phyloP scores from a whole-genome alignment of 495 filamentous ascomycete species.

The Trichocladium uniseriatum region DNA sequence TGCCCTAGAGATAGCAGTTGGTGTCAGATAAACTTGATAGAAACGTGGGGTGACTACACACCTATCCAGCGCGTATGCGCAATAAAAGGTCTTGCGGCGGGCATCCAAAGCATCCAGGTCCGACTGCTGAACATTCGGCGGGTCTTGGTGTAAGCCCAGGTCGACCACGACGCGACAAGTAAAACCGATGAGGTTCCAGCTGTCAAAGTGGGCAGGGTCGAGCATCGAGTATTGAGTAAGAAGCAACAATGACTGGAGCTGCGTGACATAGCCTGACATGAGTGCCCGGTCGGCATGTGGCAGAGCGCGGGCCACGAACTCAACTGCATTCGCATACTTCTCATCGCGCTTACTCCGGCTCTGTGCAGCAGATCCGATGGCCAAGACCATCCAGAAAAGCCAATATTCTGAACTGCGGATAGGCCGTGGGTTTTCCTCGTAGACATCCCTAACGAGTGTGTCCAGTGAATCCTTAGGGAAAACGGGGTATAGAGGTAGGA shows the following conservation, averaged over 20 bases:
- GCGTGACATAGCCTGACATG: conserved; percentile 67
- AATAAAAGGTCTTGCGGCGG: conserved; percentile 73
- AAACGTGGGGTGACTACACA: conserved; percentile 32
- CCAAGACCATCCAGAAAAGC: conserved; percentile 81
- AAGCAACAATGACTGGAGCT: conserved; percentile 76
- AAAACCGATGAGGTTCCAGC: conserved; percentile 83
- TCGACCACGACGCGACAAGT: conserved; percentile 78
- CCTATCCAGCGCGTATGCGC: conserved; percentile 81
- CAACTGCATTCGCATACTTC: conserved; percentile 53
- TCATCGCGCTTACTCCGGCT: conserved; percentile 59
- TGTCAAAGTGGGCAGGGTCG: conserved; percentile 80
- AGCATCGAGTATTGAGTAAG: conserved; percentile 81
- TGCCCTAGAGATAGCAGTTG: conserved; percentile 44
- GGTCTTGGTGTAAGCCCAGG: conserved; percentile 82
- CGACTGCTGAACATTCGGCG: conserved; percentile 52
- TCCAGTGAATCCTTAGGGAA: conserved; percentile 68
- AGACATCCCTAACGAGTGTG: conserved; percentile 68
- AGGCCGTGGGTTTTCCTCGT: conserved; percentile 50
- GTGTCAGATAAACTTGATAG: no score
- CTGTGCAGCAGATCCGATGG: conserved; percentile 62
- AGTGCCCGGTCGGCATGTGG: conserved; percentile 70
- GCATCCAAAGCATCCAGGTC: conserved; percentile 59
- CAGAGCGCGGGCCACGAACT: conserved; percentile 60
- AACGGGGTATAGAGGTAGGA: conserved; percentile 69
- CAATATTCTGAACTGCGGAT: conserved; percentile 70